Evolutionary conservation across 208 protist genomes (phyloP).

Genomic region (Trypanosoma lewisi): DNA sequence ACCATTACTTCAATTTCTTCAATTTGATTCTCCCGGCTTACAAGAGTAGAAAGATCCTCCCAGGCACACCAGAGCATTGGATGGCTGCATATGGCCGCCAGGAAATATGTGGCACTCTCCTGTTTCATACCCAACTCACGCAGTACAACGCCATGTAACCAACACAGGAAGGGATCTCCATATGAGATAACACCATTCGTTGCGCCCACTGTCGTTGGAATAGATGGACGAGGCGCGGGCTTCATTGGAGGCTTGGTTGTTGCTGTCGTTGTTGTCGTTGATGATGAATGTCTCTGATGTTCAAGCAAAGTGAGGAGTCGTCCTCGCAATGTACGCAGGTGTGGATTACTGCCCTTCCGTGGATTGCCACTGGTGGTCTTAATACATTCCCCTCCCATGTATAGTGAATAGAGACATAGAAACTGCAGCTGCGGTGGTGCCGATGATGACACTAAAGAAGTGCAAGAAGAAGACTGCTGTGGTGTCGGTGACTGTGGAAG

Average conservation of each 20-base stretch:
- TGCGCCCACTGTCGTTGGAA: conserved; percentile 4
- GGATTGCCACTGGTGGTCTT: conserved; percentile 43
- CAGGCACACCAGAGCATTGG: conserved; percentile 83
- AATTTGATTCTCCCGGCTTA: conserved; percentile 68
- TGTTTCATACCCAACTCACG: conserved; percentile 71
- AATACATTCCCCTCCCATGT: conserved; percentile 67
- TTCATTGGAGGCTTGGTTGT: not conserved
- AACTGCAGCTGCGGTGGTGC: conserved; percentile 48
- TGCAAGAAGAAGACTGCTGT: not conserved
- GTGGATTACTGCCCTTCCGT: conserved; percentile 55
- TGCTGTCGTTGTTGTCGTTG: conserved; percentile 6
- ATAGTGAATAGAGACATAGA: conserved; percentile 76
- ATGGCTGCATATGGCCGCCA: conserved; percentile 53
- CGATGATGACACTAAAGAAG: conserved; percentile 26
- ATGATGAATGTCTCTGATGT: conserved; percentile 25
- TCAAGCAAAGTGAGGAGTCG: conserved; percentile 61
- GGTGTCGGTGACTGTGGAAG: not conserved
- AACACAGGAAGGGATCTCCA: conserved; percentile 77
- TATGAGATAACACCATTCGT: conserved; percentile 9
- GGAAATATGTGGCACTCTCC: conserved; percentile 65
- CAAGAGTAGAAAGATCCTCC: conserved; percentile 68
- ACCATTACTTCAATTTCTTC: conserved; percentile 52
- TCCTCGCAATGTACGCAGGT: conserved; percentile 59
- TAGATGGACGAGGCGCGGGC: not conserved
- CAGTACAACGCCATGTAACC: conserved; percentile 82